Conservation (phyloP, 805 yeast genomes). For the Ogataea nakhonphanomensis region DNA sequence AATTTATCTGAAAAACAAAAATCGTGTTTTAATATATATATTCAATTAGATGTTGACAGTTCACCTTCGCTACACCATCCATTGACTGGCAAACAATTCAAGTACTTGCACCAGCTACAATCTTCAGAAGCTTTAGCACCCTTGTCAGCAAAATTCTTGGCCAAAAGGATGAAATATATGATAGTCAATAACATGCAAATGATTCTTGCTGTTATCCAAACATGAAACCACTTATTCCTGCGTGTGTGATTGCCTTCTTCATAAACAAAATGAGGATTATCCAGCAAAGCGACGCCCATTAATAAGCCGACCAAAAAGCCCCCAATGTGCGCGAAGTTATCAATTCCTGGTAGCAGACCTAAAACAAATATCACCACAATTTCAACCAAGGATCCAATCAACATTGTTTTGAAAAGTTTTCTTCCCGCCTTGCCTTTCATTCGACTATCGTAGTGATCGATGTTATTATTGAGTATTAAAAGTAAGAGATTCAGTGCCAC, state of each 20-base stretch:
- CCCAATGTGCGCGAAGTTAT: constrained; percentile 73
- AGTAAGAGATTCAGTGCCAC: constrained; percentile 59
- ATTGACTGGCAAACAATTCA: constrained; percentile 66
- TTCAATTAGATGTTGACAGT: constrained; percentile 4
- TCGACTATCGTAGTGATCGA: constrained; percentile 40
- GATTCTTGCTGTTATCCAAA: constrained; percentile 52
- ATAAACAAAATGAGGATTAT: constrained; percentile 50
- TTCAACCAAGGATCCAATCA: constrained; percentile 51
- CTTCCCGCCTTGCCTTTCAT: constrained; percentile 26
- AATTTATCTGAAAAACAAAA: background rate
- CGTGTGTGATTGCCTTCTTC: constrained; percentile 15
- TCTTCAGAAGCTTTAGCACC: constrained; percentile 40
- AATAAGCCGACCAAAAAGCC: constrained; percentile 64
- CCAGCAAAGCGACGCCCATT: constrained; percentile 45
- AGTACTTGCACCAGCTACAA: constrained; percentile 72
- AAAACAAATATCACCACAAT: constrained; percentile 56
- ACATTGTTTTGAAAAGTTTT: constrained; percentile 40
- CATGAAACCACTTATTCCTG: constrained; percentile 40
- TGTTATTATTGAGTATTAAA: constrained; percentile 46
- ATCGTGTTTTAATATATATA: background rate
- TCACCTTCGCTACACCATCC: constrained; percentile 56
- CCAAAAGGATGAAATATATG: constrained; percentile 48
- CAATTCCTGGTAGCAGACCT: constrained; percentile 70
- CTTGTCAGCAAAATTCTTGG: constrained; percentile 44
- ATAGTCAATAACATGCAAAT: constrained; percentile 43